Conservation (phyloP, 2,329 filamentous ascomycete genomes). For the Alternaria tenuissima region DNA sequence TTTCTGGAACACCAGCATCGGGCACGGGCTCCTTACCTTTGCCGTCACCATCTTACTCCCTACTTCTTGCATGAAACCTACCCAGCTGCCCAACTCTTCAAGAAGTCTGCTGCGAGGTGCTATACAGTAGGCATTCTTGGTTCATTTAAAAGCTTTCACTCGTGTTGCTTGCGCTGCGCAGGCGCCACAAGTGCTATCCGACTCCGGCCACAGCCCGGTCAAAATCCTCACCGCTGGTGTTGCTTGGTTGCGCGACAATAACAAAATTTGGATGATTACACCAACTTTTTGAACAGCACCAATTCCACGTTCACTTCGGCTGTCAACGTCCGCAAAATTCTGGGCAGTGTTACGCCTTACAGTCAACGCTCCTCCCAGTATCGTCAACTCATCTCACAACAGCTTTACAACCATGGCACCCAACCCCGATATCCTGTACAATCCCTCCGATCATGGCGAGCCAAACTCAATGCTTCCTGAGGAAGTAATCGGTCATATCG, state of each 20-base stretch:
- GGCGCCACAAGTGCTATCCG: slow-evolving; percentile 5
- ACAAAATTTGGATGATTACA: not conserved
- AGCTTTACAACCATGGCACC: slow-evolving; percentile 18
- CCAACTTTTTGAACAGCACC: not conserved
- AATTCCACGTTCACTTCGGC: not conserved
- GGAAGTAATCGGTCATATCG: slow-evolving; percentile 31
- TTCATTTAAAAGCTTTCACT: not conserved
- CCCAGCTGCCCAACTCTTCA: not conserved
- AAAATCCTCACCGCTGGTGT: slow-evolving; percentile 16
- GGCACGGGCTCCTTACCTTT: slow-evolving; percentile 16
- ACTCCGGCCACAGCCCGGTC: slow-evolving; percentile 12
- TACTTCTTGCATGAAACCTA: slow-evolving; percentile 6
- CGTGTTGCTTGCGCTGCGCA: slow-evolving; percentile 1
- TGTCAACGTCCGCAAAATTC: not conserved
- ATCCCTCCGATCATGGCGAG: slow-evolving; percentile 8
- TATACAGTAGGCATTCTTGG: not conserved
- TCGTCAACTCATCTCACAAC: not conserved
- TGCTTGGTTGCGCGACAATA: slow-evolving; percentile 13
- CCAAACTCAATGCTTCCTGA: slow-evolving; percentile 22
- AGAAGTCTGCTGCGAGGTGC: not conserved
- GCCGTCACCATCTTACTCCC: slow-evolving; percentile 9
- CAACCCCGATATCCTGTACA: not conserved
- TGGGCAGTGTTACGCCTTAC: not conserved
- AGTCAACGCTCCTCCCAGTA: not conserved
- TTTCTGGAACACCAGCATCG: slow-evolving; percentile 17